Percentiles rank a stretch among this genome's conserved stretches.
Evolutionary conservation across 495 filamentous ascomycete species (phyloP).

Genomic region (Collariella sp.): DNA sequence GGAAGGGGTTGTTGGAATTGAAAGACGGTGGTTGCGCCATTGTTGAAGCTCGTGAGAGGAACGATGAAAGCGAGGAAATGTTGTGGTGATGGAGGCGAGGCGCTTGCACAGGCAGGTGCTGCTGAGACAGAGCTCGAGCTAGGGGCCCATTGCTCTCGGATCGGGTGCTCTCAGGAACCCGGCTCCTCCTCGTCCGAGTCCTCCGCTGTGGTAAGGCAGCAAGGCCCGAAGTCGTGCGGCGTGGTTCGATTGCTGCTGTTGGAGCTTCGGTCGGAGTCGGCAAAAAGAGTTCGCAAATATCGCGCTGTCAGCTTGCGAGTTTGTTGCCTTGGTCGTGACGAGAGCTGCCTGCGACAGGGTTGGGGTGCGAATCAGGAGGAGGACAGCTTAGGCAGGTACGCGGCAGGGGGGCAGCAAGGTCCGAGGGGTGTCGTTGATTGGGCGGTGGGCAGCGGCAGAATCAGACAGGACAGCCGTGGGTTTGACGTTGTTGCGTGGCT

Average conservation of each 20-base stretch:
- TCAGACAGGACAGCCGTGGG: no score
- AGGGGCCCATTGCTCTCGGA: conserved; percentile 20
- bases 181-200: conserved; percentile 6
- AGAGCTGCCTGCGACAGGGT: no score
- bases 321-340: no score
- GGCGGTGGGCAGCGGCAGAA: no score
- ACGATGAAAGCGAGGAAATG: background rate
- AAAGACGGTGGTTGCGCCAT: conserved; percentile 31
- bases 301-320: no score
- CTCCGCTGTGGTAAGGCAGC: background rate
- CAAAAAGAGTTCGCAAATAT: background rate
- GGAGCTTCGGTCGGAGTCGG: background rate
- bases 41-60: background rate
- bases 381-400: no score
- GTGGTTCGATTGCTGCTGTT: background rate
- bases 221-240: background rate
- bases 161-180: background rate
- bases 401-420: no score
- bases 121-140: background rate
- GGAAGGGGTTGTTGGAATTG: conserved; percentile 42
- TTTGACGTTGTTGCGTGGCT: no score
- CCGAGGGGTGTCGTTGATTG: no score
- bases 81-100: background rate
- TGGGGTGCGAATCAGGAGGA: no score
- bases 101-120: background rate